Base-by-base conservation (phyloP, 176 grass and related monocot species). In the Zoysia japonica region DNA sequence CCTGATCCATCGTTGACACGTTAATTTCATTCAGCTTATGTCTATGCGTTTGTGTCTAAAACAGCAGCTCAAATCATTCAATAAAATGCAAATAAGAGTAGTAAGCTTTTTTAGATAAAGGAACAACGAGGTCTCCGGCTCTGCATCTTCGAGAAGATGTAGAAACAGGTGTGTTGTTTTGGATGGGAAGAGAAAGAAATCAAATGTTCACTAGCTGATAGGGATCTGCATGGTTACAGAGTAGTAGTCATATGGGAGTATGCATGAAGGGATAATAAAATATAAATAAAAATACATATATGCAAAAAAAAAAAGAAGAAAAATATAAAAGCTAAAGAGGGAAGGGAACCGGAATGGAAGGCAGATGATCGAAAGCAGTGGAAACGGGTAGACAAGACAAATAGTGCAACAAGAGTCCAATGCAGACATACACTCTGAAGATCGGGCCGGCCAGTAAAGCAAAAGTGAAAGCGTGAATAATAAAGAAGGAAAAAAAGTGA, bases 401-500 rank as follows among this genome's bases (percentile, higher is more conserved):
- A 35, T 61, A 20, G 8, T 47, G 51, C 5, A 53, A 7, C 16
- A 57, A 19, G 57, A 61, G 57, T 35, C 57, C 19, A 59, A 59
- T 2, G 55, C 55, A 61, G 7, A 61, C 57, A 61, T 2, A 20
- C 19, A 35, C 57, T 3, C 53, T 78, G 76, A 56, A 65, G 63
- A 54, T 67, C 36, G 63, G 42, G n/a, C 61, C 61, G 42, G n/a
- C 61, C 61, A 63, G 57, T 71, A 85, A 85, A 89, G 87, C 60
- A 85, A 85, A 85, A 81, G 78, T 50, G 79, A 81, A 78, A 78
- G 65, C 44, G 37, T 65, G 64, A 68, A 61, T 53, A 74, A 79
- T 65, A 71, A 68, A 61, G 52, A 78, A 79, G 68, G 68, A 45
- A 72, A 87, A 53, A 72, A 88, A 83, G 68, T 44, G 19, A 52